Evolutionary conservation across 108 stramenopile genomes (phyloP), one percentile per base, ranked within the genome.

Genomic region (Stephanodiscus minutulus): DNA sequence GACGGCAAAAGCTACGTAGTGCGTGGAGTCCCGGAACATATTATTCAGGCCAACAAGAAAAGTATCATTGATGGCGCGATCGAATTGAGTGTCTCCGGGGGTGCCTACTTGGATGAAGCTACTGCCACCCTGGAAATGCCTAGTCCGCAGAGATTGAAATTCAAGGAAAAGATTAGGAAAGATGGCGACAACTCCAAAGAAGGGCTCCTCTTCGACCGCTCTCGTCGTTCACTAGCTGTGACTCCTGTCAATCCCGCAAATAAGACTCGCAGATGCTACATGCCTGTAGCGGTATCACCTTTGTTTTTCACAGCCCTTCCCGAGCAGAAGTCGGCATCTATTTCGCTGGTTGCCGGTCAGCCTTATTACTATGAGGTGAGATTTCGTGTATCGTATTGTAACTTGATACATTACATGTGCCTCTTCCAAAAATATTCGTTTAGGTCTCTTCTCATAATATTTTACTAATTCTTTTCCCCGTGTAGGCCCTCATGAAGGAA

Each of bases 281-380:
- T 20, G 52, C 52, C 17, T 53, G 8, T 53, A 8, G 21, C 52
- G 52, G 52, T 25, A 21, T 25, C 24, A 9, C 52, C 52, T 53
- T 25, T 21, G 20, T 53, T 15, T 15, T 53, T 21, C 24, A 25
- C 21, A 9, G 25, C 8, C 8, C 20, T 25, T 18, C 52, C 52
- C 17, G 52, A 53, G 18, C 52, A 53, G 52, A 53, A 53, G 20
- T 53, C 52, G 4, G 17, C 8, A 1, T 1, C 18, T 20, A 53
- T 53, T 21, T 20, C 3, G 39, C 66, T 66, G 3, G 66, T 31
- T 8, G 31, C 27, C 10, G 56, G 56, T 17, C 7, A 57, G 39
- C 1, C 31, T 47, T 47, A 49, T 9, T 64, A 64, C 62, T 33
- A 31, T 33, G 56, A 57, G 52, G 52, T 53, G 52, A 21, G n/a